These are phyloP conservation scores for Vigna angularis DNA, from an alignment of 306 rosid genomes.

Conservation along the genomic window DNA sequence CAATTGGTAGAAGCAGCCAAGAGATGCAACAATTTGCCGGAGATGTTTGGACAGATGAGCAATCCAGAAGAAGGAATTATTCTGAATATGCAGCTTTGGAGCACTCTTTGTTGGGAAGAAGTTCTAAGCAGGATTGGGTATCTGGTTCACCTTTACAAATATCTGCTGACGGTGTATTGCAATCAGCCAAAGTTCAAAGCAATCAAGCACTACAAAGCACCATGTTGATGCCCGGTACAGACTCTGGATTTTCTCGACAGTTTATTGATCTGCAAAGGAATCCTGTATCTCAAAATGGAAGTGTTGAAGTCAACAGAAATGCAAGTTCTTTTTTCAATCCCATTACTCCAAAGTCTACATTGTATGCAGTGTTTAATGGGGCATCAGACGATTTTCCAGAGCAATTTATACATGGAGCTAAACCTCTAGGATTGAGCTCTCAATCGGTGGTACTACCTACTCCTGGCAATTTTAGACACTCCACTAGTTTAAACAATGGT, in stretches of 20 bases:
- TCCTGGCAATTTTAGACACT: constrained; percentile 48
- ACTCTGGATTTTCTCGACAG: constrained; percentile 49
- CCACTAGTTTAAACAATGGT: constrained; percentile 49
- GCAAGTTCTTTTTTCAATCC: constrained; percentile 52
- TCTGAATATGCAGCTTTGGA: constrained; percentile 51
- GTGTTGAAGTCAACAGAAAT: constrained; percentile 51
- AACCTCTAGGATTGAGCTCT: constrained; percentile 59
- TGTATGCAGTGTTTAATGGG: constrained; percentile 51
- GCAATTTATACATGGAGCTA: constrained; percentile 61
- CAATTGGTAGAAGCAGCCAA: constrained; percentile 79
- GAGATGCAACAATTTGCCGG: constrained; percentile 59
- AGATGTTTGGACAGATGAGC: constrained; percentile 71
- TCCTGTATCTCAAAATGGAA: constrained; percentile 50
- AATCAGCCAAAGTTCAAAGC: constrained; percentile 47
- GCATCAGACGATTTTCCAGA: constrained; percentile 49
- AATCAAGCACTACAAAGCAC: constrained; percentile 49
- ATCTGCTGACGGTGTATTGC: constrained; percentile 44
- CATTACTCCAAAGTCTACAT: constrained; percentile 51
- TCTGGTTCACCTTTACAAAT: constrained; percentile 50
- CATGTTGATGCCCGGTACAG: constrained; percentile 45
- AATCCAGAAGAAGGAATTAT: constrained; percentile 56
- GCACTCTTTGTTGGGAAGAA: constrained; percentile 48
- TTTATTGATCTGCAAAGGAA: constrained; percentile 52
- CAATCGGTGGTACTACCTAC: constrained; percentile 49
- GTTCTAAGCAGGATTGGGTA: constrained; percentile 58